Percentiles rank a stretch among this genome's conserved stretches.
phyloP scores from a whole-genome alignment of 306 rosid species.

The Rosa rugosa region DNA sequence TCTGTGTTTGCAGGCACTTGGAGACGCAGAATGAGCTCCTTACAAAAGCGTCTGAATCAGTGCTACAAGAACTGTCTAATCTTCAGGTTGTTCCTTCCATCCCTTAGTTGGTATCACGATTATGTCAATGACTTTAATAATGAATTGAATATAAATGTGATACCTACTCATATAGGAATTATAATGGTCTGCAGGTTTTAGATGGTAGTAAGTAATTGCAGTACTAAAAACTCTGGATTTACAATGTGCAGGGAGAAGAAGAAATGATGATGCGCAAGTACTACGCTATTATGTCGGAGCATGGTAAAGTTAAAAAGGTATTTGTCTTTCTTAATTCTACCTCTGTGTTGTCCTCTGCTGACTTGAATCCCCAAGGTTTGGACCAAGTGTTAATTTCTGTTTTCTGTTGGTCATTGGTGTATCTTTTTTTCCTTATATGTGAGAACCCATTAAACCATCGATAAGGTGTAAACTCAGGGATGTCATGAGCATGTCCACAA shows the following conservation, averaged over 20 bases:
- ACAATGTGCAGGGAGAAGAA: constrained; percentile 51
- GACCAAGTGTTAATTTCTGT: not conserved
- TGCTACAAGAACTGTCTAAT: constrained; percentile 45
- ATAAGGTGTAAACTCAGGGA: not conserved
- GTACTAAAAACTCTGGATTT: constrained; percentile 6
- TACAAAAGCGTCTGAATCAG: constrained; percentile 39
- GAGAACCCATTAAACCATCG: not conserved
- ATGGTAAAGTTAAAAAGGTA: constrained; percentile 40
- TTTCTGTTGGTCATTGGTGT: not conserved
- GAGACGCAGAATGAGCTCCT: constrained; percentile 58
- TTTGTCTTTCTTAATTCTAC: not conserved
- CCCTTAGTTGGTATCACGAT: not conserved
- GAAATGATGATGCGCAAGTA: constrained; percentile 59
- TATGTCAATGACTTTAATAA: not conserved
- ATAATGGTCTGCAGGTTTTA: not conserved
- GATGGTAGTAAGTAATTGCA: not conserved
- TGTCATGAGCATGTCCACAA: not conserved
- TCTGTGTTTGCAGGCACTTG: constrained; percentile 40
- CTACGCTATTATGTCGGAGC: constrained; percentile 44
- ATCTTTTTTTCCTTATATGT: not conserved
- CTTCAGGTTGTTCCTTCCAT: constrained; percentile 38
- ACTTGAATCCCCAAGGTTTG: not conserved
- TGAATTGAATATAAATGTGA: not conserved
- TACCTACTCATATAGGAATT: not conserved
- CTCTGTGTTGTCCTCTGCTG: not conserved